phyloP scores from a whole-genome alignment of 73 alveolate genomes.

The Tetrahymena thermophila region DNA sequence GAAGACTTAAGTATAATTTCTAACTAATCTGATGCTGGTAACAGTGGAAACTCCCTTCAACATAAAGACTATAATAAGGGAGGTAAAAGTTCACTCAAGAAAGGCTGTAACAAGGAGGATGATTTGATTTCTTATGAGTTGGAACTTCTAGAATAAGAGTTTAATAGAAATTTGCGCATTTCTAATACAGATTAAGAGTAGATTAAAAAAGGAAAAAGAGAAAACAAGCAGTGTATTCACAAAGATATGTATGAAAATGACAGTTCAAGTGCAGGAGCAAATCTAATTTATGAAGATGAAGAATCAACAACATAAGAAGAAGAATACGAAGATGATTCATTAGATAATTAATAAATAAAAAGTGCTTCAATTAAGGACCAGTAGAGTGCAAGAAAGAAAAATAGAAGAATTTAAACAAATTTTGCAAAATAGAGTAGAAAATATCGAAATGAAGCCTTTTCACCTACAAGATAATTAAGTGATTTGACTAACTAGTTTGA shows the following conservation, averaged over 20 bases:
- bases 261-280: background rate
- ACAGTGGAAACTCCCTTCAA: background rate
- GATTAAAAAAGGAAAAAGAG: background rate
- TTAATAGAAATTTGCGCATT: background rate
- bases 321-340: background rate
- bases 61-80: background rate
- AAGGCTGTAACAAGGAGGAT: background rate
- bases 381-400: background rate
- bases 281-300: background rate
- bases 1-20: background rate
- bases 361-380: background rate
- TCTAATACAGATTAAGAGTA: background rate
- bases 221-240: background rate
- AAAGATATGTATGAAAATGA: background rate
- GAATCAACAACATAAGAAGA: background rate
- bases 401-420: background rate
- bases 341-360: background rate
- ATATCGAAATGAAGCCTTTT: background rate
- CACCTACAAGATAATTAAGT: background rate
- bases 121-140: background rate
- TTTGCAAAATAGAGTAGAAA: background rate
- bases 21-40: background rate
- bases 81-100: background rate
- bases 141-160: background rate
- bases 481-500: background rate